These are phyloP conservation scores for Penicillium robsamsonii DNA, from an alignment of 495 filamentous ascomycete species.

Conservation along the genomic window DNA sequence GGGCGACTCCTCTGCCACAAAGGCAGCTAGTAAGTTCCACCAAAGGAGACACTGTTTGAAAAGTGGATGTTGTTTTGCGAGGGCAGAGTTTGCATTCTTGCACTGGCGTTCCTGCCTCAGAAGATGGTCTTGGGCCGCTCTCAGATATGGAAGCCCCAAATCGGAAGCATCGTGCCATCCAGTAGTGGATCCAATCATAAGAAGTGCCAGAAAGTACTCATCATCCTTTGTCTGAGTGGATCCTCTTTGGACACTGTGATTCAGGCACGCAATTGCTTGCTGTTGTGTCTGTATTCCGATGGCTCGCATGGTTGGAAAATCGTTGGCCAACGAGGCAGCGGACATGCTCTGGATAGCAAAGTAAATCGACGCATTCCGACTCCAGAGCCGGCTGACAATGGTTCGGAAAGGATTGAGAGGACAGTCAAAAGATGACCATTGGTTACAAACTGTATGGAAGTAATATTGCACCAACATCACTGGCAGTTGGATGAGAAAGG, in stretches of 20 bases:
- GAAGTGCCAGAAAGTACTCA: slow-evolving; percentile 26
- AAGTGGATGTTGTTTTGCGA: slow-evolving; percentile 27
- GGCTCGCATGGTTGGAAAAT: slow-evolving; percentile 25
- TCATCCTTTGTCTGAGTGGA: slow-evolving; percentile 22
- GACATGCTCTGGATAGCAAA: slow-evolving; percentile 31
- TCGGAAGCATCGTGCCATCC: slow-evolving; percentile 26
- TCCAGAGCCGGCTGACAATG: slow-evolving; percentile 28
- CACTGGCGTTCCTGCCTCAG: slow-evolving; percentile 18
- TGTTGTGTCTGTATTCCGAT: slow-evolving; percentile 28
- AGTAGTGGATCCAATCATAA: slow-evolving; percentile 27
- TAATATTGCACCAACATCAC: slow-evolving; percentile 29
- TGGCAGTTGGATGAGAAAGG: slow-evolving; percentile 27
- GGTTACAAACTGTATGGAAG: slow-evolving; percentile 29
- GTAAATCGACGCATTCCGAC: slow-evolving; percentile 27
- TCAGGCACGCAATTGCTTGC: slow-evolving; percentile 28
- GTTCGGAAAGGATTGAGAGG: slow-evolving; percentile 26
- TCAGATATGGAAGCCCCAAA: slow-evolving; percentile 24
- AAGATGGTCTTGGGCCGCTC: slow-evolving; percentile 26
- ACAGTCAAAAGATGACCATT: slow-evolving; percentile 31
- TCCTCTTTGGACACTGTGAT: slow-evolving; percentile 17
- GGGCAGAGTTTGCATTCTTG: slow-evolving; percentile 18
- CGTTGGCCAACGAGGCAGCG: slow-evolving; percentile 27
- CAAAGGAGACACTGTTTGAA: slow-evolving; percentile 28
- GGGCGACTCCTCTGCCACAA: slow-evolving; percentile 25
- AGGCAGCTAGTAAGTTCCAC: slow-evolving; percentile 28